A percentile compares a stretch with the other conserved stretches of the same genome.
phyloP scores from a whole-genome alignment of 768 basidiomycete species.

The Leccinum imitatum region DNA sequence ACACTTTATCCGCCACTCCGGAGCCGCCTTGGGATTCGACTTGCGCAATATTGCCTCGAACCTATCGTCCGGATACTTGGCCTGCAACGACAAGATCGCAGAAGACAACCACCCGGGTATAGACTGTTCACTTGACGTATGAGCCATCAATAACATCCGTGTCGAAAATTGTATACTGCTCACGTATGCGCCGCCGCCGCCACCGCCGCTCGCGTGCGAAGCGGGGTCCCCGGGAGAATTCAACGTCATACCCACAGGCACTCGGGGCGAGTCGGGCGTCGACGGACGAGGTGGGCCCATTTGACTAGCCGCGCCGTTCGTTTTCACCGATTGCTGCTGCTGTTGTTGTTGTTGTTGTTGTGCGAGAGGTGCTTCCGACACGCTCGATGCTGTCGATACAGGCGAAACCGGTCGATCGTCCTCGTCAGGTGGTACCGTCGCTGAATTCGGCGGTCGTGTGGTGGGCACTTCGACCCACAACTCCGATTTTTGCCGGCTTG shows the following conservation, averaged over 20 bases:
- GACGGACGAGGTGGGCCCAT: slow-evolving; percentile 16
- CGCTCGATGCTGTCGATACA: slow-evolving; percentile 70
- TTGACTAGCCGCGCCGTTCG: slow-evolving; percentile 48
- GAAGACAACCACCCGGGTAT: slow-evolving; percentile 70
- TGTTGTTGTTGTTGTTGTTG: slow-evolving; percentile 44
- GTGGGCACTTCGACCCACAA: slow-evolving; percentile 36
- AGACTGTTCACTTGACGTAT: slow-evolving; percentile 34
- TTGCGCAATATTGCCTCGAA: slow-evolving; percentile 77
- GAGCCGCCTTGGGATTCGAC: slow-evolving; percentile 48
- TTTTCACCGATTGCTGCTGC: slow-evolving; percentile 46
- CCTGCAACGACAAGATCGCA: slow-evolving; percentile 67
- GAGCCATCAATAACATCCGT: slow-evolving; percentile 33
- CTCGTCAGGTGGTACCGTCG: slow-evolving; percentile 35
- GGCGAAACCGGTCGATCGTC: slow-evolving; percentile 65
- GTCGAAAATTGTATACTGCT: slow-evolving; percentile 20
- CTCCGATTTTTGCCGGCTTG: slow-evolving; percentile 41
- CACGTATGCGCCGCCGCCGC: slow-evolving; percentile 22
- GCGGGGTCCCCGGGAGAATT: slow-evolving; percentile 20
- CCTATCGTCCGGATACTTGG: slow-evolving; percentile 74
- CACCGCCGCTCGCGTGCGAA: slow-evolving; percentile 10
- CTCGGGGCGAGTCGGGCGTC: slow-evolving; percentile 28
- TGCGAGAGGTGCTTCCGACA: slow-evolving; percentile 72
- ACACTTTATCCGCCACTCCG: slow-evolving; percentile 92
- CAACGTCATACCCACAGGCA: slow-evolving; percentile 6
- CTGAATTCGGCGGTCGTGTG: slow-evolving; percentile 32